Evolutionary conservation across 2,329 filamentous ascomycete genomes (phyloP).

Genomic region (Allantophomopsis cytisporea): DNA sequence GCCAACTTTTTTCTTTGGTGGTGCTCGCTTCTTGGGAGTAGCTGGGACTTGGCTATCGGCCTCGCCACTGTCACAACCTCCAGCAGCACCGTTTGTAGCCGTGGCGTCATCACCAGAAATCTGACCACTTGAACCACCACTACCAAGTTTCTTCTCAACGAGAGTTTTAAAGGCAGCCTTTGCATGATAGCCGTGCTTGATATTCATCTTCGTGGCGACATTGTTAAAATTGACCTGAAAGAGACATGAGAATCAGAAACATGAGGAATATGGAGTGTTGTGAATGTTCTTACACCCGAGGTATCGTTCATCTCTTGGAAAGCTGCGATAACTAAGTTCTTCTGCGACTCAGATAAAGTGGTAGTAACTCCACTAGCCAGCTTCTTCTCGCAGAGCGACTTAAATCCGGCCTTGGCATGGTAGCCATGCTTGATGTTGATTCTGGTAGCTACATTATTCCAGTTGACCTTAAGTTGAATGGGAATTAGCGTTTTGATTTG

Average conservation of each 20-base stretch:
- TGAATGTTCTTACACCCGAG: not conserved
- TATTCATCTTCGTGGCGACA: conserved; percentile 21
- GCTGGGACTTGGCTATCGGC: not conserved
- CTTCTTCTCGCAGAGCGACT: conserved; percentile 9
- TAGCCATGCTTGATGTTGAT: conserved; percentile 25
- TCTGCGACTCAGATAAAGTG: not conserved
- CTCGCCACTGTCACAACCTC: conserved; percentile 18
- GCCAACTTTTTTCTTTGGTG: conserved; percentile 18
- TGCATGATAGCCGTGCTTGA: conserved; percentile 27
- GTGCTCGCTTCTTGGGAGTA: conserved; percentile 20
- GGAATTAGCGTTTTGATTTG: no score
- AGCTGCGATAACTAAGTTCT: not conserved
- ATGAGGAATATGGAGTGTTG: not conserved
- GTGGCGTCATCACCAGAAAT: no score
- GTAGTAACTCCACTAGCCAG: not conserved
- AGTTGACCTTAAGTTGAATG: conserved; percentile 23
- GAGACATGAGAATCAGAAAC: not conserved
- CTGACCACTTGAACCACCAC: no score
- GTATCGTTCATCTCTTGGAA: not conserved
- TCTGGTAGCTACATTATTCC: conserved; percentile 21
- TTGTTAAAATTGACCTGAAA: conserved; percentile 23
- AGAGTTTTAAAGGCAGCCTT: conserved; percentile 7
- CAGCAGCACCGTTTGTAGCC: not conserved
- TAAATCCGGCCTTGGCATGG: conserved; percentile 17
- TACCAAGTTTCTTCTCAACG: conserved; percentile 5